Conservation (phyloP, 768 basidiomycete species). For the Rhizopogon sp. region DNA sequence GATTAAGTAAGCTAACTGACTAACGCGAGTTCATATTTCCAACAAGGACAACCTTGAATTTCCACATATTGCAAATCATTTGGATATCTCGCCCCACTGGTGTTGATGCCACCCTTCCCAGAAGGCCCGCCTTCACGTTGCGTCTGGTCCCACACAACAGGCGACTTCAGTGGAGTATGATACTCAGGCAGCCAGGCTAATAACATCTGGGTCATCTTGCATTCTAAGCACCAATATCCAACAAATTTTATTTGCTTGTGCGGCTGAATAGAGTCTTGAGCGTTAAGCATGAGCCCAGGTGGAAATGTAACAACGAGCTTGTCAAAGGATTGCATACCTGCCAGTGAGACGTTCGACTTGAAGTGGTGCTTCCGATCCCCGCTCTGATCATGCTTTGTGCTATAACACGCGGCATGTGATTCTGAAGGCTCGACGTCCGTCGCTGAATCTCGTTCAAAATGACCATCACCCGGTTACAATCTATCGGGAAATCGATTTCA, state of each 20-base stretch:
- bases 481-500: constrained; percentile 22
- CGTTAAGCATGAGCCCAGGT: no score
- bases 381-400: neutral
- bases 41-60: neutral
- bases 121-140: neutral
- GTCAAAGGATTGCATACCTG: no score
- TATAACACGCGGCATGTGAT: neutral
- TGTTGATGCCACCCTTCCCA: neutral
- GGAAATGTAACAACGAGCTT: no score
- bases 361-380: neutral
- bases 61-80: no score
- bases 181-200: no score
- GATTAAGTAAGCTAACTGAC: no score
- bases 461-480: constrained; percentile 10
- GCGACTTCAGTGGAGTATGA: neutral
- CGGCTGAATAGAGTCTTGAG: neutral
- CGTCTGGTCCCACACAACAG: neutral
- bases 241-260: neutral
- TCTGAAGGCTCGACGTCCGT: neutral
- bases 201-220: no score
- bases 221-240: no score
- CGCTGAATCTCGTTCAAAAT: constrained; percentile 7
- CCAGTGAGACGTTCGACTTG: no score
- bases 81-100: no score
- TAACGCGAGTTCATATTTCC: no score